phyloP scores from a whole-genome alignment of 768 basidiomycete genomes.

The Pulveroboletus sp. region DNA sequence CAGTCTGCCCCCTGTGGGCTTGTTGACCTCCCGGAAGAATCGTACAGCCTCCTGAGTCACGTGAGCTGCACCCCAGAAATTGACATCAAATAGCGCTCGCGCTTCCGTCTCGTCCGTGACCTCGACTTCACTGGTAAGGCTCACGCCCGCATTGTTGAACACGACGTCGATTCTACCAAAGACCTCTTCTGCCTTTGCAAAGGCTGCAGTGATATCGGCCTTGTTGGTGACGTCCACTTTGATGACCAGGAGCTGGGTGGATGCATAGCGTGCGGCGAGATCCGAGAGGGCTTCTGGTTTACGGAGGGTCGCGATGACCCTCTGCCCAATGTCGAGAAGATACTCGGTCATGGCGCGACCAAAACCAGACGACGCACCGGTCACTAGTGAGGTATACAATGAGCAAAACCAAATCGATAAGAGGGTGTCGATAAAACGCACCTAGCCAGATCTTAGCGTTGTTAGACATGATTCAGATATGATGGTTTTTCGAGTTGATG shows the following conservation, averaged over 20 bases:
- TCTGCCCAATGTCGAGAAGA: constrained; percentile 35
- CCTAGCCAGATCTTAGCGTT: constrained; percentile 19
- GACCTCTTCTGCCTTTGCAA: constrained; percentile 18
- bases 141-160: constrained; percentile 35
- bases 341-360: constrained; percentile 33
- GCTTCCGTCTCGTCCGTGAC: constrained; percentile 28
- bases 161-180: constrained; percentile 39
- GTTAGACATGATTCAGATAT: too few species aligned
- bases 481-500: neutral
- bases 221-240: constrained; percentile 32
- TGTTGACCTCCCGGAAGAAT: constrained; percentile 38
- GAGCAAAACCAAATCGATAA: neutral
- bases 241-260: constrained; percentile 27
- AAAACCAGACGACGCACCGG: constrained; percentile 40
- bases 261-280: constrained; percentile 21
- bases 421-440: neutral
- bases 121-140: constrained; percentile 36
- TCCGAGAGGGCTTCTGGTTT: constrained; percentile 32
- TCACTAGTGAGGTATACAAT: constrained; percentile 12
- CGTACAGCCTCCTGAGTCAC: constrained; percentile 30
- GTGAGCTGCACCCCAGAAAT: constrained; percentile 34
- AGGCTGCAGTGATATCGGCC: constrained; percentile 25
- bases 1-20: constrained; percentile 37
- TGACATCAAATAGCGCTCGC: constrained; percentile 35
- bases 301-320: constrained; percentile 43